phyloP scores from a whole-genome alignment of 1,284 basidiomycete species.

The Gomphus sp. region DNA sequence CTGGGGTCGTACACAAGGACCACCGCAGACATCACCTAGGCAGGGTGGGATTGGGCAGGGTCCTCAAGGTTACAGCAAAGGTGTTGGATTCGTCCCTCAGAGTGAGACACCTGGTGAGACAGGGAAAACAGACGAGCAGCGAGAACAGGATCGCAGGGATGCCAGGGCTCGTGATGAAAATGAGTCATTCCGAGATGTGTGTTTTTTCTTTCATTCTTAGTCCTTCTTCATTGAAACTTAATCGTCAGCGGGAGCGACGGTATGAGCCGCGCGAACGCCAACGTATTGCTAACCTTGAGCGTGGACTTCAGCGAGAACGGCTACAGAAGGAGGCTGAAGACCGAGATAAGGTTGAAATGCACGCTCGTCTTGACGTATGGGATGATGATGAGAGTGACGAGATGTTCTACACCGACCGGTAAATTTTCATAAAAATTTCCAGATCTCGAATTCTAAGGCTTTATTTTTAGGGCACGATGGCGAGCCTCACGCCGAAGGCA shows the following conservation, averaged over 20 bases:
- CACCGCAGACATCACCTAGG: conserved; percentile 24
- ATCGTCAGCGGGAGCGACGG: conserved; percentile 61
- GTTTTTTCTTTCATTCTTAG: conserved; percentile 22
- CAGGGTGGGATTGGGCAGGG: conserved; percentile 50
- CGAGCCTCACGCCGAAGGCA: conserved; percentile 56
- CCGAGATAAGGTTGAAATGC: conserved; percentile 62
- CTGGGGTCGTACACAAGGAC: conserved; percentile 60
- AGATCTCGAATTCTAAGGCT: not conserved
- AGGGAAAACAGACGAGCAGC: conserved; percentile 75
- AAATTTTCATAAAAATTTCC: conserved; percentile 13
- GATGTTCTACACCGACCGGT: conserved; percentile 80
- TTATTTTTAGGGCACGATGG: conserved; percentile 54
- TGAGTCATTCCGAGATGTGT: conserved; percentile 74
- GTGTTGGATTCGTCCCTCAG: conserved; percentile 73
- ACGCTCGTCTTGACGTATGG: conserved; percentile 68
- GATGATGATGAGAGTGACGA: conserved; percentile 90
- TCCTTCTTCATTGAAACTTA: conserved; percentile 5
- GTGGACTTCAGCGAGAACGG: conserved; percentile 62
- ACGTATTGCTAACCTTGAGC: conserved; percentile 65
- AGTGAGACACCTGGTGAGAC: conserved; percentile 20
- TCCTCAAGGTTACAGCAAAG: conserved; percentile 66
- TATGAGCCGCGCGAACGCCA: conserved; percentile 75
- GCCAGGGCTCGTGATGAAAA: conserved; percentile 69
- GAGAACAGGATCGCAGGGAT: conserved; percentile 71
- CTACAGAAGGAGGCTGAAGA: conserved; percentile 69